Percentiles rank a stretch among this genome's conserved stretches.
phyloP scores from a whole-genome alignment of 805 yeast species.

The Cyberlindnera euphorbiae region DNA sequence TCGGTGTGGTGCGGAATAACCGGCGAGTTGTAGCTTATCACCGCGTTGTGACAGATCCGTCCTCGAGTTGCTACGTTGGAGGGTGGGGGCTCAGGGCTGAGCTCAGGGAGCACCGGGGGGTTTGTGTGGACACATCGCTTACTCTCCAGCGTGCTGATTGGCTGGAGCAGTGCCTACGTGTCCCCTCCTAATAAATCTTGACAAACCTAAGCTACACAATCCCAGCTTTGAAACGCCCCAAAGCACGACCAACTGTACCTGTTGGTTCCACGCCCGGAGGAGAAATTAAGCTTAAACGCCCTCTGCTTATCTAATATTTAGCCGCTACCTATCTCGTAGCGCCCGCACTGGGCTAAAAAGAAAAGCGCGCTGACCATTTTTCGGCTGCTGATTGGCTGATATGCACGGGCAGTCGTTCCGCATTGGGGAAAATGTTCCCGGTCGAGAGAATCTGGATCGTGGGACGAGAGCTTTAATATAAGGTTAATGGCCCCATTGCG shows the following conservation, averaged over 20 bases:
- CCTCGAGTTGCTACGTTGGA: too few relatives aligned
- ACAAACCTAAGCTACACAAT: too few relatives aligned
- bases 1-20: too few relatives aligned
- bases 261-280: not conserved
- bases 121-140: too few relatives aligned
- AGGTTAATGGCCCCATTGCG: too few relatives aligned
- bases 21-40: too few relatives aligned
- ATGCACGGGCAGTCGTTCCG: not conserved
- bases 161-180: not conserved
- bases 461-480: not conserved
- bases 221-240: too few relatives aligned
- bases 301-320: not conserved
- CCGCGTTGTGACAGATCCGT: too few relatives aligned
- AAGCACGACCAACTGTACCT: not conserved
- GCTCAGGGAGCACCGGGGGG: too few relatives aligned
- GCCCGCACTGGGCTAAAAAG: too few relatives aligned
- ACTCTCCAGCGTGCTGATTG: constrained; percentile 1
- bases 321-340: too few relatives aligned
- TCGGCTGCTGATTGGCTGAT: constrained; percentile 8
- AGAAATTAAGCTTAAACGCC: not conserved
- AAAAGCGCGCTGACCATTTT: constrained; percentile 10
- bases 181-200: constrained; percentile 1
- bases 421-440: constrained; percentile 5
- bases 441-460: not conserved
- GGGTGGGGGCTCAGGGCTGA: too few relatives aligned